Evolutionary conservation across 305 asterid genomes (phyloP).

Genomic region (Fraxinus nigra): DNA sequence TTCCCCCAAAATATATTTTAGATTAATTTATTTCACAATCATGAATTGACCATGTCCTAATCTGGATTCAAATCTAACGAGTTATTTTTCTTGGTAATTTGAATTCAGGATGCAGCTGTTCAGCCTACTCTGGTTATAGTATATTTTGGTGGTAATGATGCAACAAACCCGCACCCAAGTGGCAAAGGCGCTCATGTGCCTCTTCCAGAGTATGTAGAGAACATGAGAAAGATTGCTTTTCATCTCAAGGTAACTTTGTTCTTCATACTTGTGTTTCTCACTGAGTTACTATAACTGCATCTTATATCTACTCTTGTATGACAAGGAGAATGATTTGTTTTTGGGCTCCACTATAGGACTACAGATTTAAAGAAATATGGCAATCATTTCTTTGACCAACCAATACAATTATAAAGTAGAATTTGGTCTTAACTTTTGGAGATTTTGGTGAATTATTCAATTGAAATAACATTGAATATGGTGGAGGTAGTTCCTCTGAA

Average conservation of each 20-base stretch:
- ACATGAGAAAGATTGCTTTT: slow-evolving; percentile 67
- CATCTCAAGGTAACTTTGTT: slow-evolving; percentile 59
- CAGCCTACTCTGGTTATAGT: slow-evolving; percentile 80
- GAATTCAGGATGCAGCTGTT: slow-evolving; percentile 54
- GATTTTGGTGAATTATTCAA: neutral
- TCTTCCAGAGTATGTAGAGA: slow-evolving; percentile 70
- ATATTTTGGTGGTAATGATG: slow-evolving; percentile 89
- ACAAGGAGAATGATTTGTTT: neutral
- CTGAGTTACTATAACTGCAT: neutral
- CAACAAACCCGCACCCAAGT: slow-evolving; percentile 54
- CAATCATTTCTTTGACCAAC: neutral
- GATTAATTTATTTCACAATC: neutral
- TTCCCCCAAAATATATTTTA: neutral
- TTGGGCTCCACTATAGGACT: neutral
- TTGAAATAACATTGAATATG: neutral
- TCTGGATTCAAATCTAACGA: neutral
- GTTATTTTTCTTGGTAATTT: neutral
- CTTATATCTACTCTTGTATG: neutral
- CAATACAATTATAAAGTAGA: neutral
- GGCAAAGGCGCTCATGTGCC: slow-evolving; percentile 82
- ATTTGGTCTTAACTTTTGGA: neutral
- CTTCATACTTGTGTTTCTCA: neutral
- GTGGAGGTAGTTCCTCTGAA: neutral
- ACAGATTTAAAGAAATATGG: neutral
- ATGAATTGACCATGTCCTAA: neutral